Evolutionary conservation across 129 eudicot species (phyloP), one percentile per base, ranked within the genome.

Genomic region (Flaveria brownii): DNA sequence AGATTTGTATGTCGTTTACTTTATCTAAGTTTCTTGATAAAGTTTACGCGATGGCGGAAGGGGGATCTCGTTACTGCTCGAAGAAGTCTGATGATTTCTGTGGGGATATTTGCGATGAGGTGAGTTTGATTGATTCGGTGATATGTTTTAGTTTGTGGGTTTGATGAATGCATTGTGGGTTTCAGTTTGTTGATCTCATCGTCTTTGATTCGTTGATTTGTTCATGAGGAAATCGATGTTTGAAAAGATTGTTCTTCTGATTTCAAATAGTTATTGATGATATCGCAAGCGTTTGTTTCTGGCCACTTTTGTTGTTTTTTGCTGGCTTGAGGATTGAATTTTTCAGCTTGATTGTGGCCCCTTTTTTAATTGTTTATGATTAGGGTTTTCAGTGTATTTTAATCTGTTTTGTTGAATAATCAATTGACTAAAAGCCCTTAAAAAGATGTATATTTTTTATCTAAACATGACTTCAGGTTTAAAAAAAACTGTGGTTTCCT

Each of bases 21-120:
- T 41, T 90, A 45, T 79, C 86, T 0, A 85, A 84, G 72, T 85
- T 81, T 74, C 66, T 78, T 59, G 91, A 88, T 70, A 91, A 86
- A 81, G 77, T 86, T 49, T 81, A 74, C 79, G 39, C 46, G 33
- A 85, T 91, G 94, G 88, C 80, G 10, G 97, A 91, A 85, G 97
- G 97, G 71, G 97, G 97, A 83, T 91, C 97, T 91, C 92, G 78
- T 79, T 88, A 91, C 76, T 91, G 97, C 62, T 86, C 97, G 15
- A 91, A 91, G 76, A 91, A 91, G 47, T 70, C 91, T 3, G 97
- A 91, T 80, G 97, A 91, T 85, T 46, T 83, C 6, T 91, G 97
- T 30, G 94, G 88, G 16, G 89, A 83, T 84, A 80, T 86, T 16
- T 84, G 84, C 57, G 85, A 84, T 71, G 93, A 88, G 91, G 93